A percentile compares a stretch with the other conserved stretches of the same genome.
phyloP scores from a whole-genome alignment of 768 basidiomycete species.

The Neoboletus magnificus region DNA sequence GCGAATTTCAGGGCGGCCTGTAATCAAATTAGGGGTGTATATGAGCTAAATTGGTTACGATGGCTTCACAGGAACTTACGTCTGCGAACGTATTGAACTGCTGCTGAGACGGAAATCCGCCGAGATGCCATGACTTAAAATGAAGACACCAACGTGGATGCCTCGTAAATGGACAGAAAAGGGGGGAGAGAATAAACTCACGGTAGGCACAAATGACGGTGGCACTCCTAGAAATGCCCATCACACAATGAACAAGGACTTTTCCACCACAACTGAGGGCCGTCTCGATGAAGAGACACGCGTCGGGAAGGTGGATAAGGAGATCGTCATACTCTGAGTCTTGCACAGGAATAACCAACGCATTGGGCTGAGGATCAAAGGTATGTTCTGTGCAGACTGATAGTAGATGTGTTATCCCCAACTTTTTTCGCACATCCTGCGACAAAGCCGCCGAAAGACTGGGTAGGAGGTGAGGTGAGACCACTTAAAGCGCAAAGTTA shows the following conservation, averaged over 20 bases:
- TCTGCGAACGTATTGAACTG: slow-evolving; percentile 48
- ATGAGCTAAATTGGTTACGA: slow-evolving; percentile 8
- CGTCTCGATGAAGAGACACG: slow-evolving; percentile 60
- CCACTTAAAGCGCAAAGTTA: neutral
- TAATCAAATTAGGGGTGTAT: slow-evolving; percentile 4
- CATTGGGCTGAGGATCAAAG: slow-evolving; percentile 39
- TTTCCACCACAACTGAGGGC: slow-evolving; percentile 51
- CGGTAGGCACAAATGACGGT: slow-evolving; percentile 57
- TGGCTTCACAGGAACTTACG: slow-evolving; percentile 32
- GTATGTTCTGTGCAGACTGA: slow-evolving; percentile 57
- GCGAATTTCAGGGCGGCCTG: slow-evolving; percentile 38
- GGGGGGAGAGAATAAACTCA: slow-evolving; percentile 29
- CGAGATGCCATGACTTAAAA: slow-evolving; percentile 49
- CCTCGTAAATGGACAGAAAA: neutral
- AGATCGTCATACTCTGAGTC: slow-evolving; percentile 53
- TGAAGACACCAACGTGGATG: neutral
- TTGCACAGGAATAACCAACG: slow-evolving; percentile 35
- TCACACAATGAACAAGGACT: slow-evolving; percentile 69
- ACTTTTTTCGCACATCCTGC: slow-evolving; percentile 23
- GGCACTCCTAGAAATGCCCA: slow-evolving; percentile 69
- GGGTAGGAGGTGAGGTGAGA: neutral
- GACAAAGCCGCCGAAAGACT: slow-evolving; percentile 36
- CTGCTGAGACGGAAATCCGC: slow-evolving; percentile 39
- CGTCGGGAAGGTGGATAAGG: slow-evolving; percentile 58
- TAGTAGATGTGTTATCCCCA: slow-evolving; percentile 52